A percentile compares a stretch with the other conserved stretches of the same genome.
These are phyloP conservation scores for Oldenlandia corymbosa DNA, from an alignment of 257 asterid species.

Conservation along the genomic window DNA sequence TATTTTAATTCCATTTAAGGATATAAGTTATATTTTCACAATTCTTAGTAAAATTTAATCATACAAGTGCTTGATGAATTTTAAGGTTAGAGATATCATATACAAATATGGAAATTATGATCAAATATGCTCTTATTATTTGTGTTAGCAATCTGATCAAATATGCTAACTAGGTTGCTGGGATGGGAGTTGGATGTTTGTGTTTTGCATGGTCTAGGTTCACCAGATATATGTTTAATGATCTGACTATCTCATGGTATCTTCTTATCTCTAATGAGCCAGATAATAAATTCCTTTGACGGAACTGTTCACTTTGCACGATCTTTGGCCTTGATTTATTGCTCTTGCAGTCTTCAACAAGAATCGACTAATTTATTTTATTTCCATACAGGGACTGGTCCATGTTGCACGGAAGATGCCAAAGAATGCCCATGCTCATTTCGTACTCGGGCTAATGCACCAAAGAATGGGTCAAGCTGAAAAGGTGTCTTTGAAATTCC, in stretches of 20 bases:
- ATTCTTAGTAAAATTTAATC: too few relatives aligned
- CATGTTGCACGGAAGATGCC: conserved; percentile 98
- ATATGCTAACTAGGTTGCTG: too few relatives aligned
- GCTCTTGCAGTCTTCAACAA: not conserved
- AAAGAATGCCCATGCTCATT: conserved; percentile 93
- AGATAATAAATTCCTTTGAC: not conserved
- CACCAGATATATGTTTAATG: not conserved
- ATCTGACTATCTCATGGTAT: not conserved
- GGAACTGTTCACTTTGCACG: not conserved
- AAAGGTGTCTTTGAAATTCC: conserved; percentile 52
- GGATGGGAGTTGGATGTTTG: not conserved
- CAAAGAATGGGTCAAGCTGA: conserved; percentile 98
- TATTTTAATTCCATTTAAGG: too few relatives aligned
- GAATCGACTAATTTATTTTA: conserved; percentile 1
- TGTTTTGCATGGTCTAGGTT: not conserved
- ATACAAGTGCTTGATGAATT: too few relatives aligned
- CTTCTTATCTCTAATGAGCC: not conserved
- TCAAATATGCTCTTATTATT: too few relatives aligned
- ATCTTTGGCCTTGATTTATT: not conserved
- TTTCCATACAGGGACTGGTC: conserved; percentile 62
- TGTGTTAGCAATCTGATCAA: too few relatives aligned
- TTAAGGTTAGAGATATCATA: too few relatives aligned
- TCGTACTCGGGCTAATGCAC: conserved; percentile 91
- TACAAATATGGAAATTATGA: too few relatives aligned
- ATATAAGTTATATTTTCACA: too few relatives aligned